Evolutionary conservation across 768 basidiomycete genomes (phyloP), one percentile per base, ranked within the genome.

Genomic region (Suillus weaverae): DNA sequence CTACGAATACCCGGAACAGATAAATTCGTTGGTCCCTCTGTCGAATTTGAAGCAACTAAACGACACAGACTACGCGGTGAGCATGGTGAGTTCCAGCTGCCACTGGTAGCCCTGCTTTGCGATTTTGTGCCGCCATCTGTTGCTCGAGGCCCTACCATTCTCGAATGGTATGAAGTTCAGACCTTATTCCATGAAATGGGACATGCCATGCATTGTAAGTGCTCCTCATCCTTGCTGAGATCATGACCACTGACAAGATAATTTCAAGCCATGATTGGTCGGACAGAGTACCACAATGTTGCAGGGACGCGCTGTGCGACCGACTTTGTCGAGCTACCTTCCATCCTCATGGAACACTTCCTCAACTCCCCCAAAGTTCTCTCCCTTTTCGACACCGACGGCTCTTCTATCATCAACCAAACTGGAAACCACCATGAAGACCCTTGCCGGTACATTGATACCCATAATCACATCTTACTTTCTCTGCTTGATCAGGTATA

Each of bases 161-260:
- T 99, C 26, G 88, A 89, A 63, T 99, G 96, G 95, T 90, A 91
- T 70, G 95, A 99, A 69, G 93, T 98, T 10, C 82, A 91, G 73
- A 99, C 97, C 2, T 80, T 99, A 30, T 97, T 95, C 79, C 97
- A 99, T 71, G 97, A 99, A 79, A 97, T 99, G 95, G 97, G 97
- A 1, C 97, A 99, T 78, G 97, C 97, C 13, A 95, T 99, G 86
- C 97, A 99, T 74, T 99, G 97, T 98, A 72, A 83, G 95, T n/a
- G 14, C 48, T 68, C 18, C 22, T 62, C 44, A 22, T 33, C 36
- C 39, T 46, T 60, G 33, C 50, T 54, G 50, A 60, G 26, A 62
- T 39, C 67, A 53, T 20, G 36, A 61, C 41, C n/a, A 53, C 39
- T 63, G 6, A 64, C 59, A 62, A 56, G 64, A 51, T 36, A 33